A percentile compares a stretch with the other conserved stretches of the same genome.
Conservation (phyloP, 495 filamentous ascomycete genomes). For the Venustampulla echinocandica region DNA sequence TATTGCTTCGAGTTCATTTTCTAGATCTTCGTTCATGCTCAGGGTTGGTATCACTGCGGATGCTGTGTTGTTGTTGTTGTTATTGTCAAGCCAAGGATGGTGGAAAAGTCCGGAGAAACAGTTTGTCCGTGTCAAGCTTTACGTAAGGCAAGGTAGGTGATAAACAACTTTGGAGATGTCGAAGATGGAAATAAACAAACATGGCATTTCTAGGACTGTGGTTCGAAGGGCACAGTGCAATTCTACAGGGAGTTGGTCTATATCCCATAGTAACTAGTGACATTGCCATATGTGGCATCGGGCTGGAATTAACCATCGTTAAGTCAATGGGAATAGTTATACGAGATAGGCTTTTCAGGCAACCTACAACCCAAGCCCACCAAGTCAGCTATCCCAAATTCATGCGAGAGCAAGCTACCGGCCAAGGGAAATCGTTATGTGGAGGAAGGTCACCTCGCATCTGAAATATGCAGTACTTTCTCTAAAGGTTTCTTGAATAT, state of each 20-base stretch:
- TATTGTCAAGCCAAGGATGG: neutral
- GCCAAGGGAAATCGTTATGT: slow-evolving; percentile 2
- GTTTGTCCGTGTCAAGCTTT: too few relatives aligned
- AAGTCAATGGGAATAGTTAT: neutral
- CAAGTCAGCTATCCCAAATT: slow-evolving; percentile 1
- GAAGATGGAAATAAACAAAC: too few relatives aligned
- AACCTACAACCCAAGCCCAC: slow-evolving; percentile 3
- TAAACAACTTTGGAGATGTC: too few relatives aligned
- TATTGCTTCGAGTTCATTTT: slow-evolving; percentile 79
- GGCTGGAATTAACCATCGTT: neutral
- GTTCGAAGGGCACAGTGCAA: too few relatives aligned
- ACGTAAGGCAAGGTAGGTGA: too few relatives aligned
- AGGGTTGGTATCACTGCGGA: neutral
- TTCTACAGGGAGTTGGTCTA: too few relatives aligned
- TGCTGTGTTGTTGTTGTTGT: neutral
- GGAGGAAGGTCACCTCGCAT: too few relatives aligned
- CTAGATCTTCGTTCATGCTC: slow-evolving; percentile 64
- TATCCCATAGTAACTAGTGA: too few relatives aligned
- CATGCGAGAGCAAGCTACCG: neutral
- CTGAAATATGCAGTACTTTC: too few relatives aligned
- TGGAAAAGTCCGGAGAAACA: too few relatives aligned
- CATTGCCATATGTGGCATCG: neutral
- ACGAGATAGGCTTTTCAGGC: neutral
- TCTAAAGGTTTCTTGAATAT: too few relatives aligned
- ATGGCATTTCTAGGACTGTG: too few relatives aligned